phyloP scores from a whole-genome alignment of 2,329 filamentous ascomycete genomes.

The Nemania sp. region DNA sequence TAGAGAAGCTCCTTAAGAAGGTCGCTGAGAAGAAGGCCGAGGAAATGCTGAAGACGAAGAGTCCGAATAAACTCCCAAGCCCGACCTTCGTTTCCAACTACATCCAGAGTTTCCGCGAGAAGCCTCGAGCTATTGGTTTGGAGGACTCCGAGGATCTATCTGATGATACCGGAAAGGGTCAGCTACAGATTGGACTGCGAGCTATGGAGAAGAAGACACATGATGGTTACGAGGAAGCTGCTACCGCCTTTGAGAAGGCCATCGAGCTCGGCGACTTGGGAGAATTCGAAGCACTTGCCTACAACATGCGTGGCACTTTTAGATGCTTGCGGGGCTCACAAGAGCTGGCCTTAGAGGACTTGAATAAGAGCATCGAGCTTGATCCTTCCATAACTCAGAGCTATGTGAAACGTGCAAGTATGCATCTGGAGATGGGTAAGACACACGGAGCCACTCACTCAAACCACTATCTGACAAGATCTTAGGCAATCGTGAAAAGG shows the following conservation, averaged over 20 bases:
- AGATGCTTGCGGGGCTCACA: slow-evolving; percentile 90
- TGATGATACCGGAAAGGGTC: slow-evolving; percentile 79
- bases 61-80: slow-evolving; percentile 85
- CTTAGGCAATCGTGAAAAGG: slow-evolving; percentile 80
- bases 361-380: slow-evolving; percentile 91
- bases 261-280: slow-evolving; percentile 80
- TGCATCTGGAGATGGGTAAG: slow-evolving; percentile 90
- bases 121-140: slow-evolving; percentile 77
- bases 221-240: slow-evolving; percentile 89
- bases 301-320: slow-evolving; percentile 97
- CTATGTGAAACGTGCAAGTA: slow-evolving; percentile 98
- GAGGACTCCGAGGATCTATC: slow-evolving; percentile 79
- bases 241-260: slow-evolving; percentile 83
- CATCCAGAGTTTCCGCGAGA: slow-evolving; percentile 93
- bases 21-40: slow-evolving; percentile 94
- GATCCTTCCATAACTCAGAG: slow-evolving; percentile 89
- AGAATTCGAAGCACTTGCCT: slow-evolving; percentile 84
- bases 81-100: slow-evolving; percentile 98
- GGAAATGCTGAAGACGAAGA: slow-evolving; percentile 81
- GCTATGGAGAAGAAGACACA: slow-evolving; percentile 84
- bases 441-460: slow-evolving; percentile 4
- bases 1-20: slow-evolving; percentile 94
- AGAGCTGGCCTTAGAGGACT: slow-evolving; percentile 77
- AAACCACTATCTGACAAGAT: slow-evolving; percentile 5
- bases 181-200: slow-evolving; percentile 81